Evolutionary conservation across 495 filamentous ascomycete genomes (phyloP).

Genomic region (Viridothelium virens): DNA sequence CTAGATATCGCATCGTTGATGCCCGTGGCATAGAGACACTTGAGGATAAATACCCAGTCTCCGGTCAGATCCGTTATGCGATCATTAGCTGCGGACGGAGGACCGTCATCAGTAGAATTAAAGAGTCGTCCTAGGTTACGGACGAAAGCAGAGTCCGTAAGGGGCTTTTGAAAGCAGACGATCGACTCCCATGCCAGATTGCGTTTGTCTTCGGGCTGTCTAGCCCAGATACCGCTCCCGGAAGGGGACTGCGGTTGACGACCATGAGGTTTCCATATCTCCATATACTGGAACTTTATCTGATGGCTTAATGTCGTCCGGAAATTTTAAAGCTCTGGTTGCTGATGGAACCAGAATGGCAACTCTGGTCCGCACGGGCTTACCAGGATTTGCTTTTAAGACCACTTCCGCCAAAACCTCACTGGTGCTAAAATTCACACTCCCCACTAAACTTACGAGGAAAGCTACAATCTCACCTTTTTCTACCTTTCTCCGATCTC

Average conservation of each 20-base stretch:
- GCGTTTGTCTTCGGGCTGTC: neutral
- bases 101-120: neutral
- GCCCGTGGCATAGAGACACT: neutral
- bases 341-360: neutral
- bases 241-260: neutral
- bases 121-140: neutral
- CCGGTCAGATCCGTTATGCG: neutral
- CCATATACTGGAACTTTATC: neutral
- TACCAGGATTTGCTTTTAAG: too few species aligned
- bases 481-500: too few species aligned
- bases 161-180: neutral
- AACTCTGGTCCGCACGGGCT: too few species aligned
- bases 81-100: neutral
- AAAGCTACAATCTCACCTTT: too few species aligned
- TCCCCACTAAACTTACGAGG: too few species aligned
- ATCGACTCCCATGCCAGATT: neutral
- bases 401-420: too few species aligned
- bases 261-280: slow-evolving; percentile 4
- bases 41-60: neutral
- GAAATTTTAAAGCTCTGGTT: neutral
- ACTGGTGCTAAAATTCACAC: too few species aligned
- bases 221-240: neutral
- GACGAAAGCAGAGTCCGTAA: neutral
- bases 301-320: neutral
- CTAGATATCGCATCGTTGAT: neutral